Evolutionary conservation across 306 rosid species (phyloP).

Genomic region (peach (Prunus persica)): Prunus_persica_NCBIv2 NC_034012.1:2172501-2173000

Average conservation of each 20-base stretch:
- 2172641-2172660: slow-evolving; percentile 60
- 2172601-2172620: slow-evolving; percentile 13
- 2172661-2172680: slow-evolving; percentile 86
- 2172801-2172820: neutral
- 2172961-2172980: neutral
- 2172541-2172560: neutral
- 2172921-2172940: slow-evolving; percentile 11
- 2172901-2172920: neutral
- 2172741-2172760: neutral
- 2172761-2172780: neutral
- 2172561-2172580: slow-evolving; percentile 2
- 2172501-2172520: neutral
- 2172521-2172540: neutral
- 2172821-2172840: neutral
- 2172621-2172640: slow-evolving; percentile 21
- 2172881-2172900: neutral
- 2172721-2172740: neutral
- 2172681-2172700: slow-evolving; percentile 17
- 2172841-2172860: neutral
- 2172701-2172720: neutral
- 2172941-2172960: slow-evolving; percentile 10
- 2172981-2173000: slow-evolving; percentile 31
- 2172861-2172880: neutral
- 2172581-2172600: neutral
- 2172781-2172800: neutral